Percentiles rank a stretch among this genome's conserved stretches.
Conservation (phyloP, 352 stramenopile genomes). For the Pythium grandisporangium region DNA sequence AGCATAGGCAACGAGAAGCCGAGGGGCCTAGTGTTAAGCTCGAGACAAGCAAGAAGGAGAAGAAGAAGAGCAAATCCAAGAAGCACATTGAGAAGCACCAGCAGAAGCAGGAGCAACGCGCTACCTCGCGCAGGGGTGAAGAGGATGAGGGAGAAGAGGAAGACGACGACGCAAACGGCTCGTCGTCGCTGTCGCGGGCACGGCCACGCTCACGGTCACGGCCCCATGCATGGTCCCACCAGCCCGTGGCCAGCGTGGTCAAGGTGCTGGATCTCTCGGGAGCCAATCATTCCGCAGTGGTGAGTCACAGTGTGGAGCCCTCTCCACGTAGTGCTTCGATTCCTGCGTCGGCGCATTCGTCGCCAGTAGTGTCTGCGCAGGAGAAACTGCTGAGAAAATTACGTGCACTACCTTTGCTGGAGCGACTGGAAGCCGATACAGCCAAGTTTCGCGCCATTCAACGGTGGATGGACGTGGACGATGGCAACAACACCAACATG, state of each 20-base stretch:
- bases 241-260: too few species aligned
- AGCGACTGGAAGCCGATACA: constrained; percentile 18
- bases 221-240: too few species aligned
- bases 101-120: too few species aligned
- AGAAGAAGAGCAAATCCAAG: constrained; percentile 10
- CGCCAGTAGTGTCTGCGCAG: background rate
- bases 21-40: constrained; percentile 8
- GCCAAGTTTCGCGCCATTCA: constrained; percentile 37
- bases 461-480: constrained; percentile 46
- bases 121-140: too few species aligned
- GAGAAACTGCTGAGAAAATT: constrained; percentile 31
- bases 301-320: too few species aligned
- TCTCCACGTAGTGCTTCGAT: constrained; percentile 1
- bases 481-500: constrained; percentile 20
- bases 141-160: too few species aligned
- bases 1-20: constrained; percentile 12
- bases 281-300: constrained; percentile 9
- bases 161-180: constrained; percentile 10
- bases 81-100: constrained; percentile 2
- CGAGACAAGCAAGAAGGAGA: constrained; percentile 1
- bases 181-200: too few species aligned
- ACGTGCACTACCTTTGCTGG: constrained; percentile 22
- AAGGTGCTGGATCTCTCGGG: constrained; percentile 14
- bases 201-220: too few species aligned
- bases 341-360: constrained; percentile 9